Conservation (phyloP, 495 filamentous ascomycete genomes). For the Penicillium robsamsonii region DNA sequence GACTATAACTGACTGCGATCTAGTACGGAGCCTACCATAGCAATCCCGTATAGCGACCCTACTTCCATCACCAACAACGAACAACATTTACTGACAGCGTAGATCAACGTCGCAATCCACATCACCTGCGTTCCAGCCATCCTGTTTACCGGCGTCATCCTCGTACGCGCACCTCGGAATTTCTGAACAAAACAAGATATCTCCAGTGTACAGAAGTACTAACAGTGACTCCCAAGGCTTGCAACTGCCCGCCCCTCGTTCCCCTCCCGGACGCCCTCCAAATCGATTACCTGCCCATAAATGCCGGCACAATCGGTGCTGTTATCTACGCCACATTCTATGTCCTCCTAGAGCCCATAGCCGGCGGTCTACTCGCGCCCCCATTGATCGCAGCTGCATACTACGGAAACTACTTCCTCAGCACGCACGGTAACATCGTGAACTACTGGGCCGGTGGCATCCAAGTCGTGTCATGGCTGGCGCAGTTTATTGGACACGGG, state of each 20-base stretch:
- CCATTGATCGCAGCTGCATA: slow-evolving; percentile 72
- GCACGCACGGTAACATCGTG: slow-evolving; percentile 59
- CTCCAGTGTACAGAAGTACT: slow-evolving; percentile 15
- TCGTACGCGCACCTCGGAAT: slow-evolving; percentile 55
- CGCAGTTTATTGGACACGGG: slow-evolving; percentile 90
- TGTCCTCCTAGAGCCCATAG: slow-evolving; percentile 89
- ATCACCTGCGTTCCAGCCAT: slow-evolving; percentile 85
- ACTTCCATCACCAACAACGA: neutral
- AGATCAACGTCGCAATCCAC: slow-evolving; percentile 87
- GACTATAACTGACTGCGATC: slow-evolving; percentile 23
- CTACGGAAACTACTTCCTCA: slow-evolving; percentile 69
- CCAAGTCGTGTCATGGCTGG: slow-evolving; percentile 74
- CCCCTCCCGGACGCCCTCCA: slow-evolving; percentile 66
- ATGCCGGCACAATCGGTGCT: slow-evolving; percentile 72
- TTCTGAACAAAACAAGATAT: neutral
- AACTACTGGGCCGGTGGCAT: slow-evolving; percentile 70
- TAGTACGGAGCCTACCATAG: slow-evolving; percentile 96
- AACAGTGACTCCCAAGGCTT: slow-evolving; percentile 51
- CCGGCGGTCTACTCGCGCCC: slow-evolving; percentile 69
- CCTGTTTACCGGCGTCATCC: slow-evolving; percentile 71
- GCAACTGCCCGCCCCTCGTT: slow-evolving; percentile 73
- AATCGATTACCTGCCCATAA: slow-evolving; percentile 74
- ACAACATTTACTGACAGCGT: slow-evolving; percentile 12
- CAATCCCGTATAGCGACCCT: slow-evolving; percentile 57
- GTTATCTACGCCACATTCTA: slow-evolving; percentile 76